Conservation (phyloP, 2,329 filamentous ascomycete genomes). For the Paecilomyces variotii region DNA sequence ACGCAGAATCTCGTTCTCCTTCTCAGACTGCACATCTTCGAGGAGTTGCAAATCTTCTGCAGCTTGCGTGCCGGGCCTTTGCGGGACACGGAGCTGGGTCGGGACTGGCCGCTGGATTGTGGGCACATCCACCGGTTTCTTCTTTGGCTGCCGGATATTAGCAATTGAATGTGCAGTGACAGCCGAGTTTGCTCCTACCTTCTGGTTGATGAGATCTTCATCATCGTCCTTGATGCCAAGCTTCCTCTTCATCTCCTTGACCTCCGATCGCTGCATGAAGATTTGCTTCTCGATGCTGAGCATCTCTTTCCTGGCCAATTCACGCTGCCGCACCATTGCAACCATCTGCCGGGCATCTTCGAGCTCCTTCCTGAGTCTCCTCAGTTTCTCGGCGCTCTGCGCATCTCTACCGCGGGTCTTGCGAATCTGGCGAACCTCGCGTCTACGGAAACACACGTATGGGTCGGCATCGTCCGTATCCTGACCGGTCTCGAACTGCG, state of each 20-base stretch:
- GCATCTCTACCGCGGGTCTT: slow-evolving; percentile 92
- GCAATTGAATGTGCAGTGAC: slow-evolving; percentile 32
- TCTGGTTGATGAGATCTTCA: slow-evolving; percentile 89
- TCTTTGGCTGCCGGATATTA: slow-evolving; percentile 56
- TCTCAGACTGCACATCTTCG: slow-evolving; percentile 69
- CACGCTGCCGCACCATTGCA: slow-evolving; percentile 67
- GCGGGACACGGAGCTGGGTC: slow-evolving; percentile 60
- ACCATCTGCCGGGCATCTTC: slow-evolving; percentile 81
- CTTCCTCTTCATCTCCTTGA: slow-evolving; percentile 83
- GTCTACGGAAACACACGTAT: slow-evolving; percentile 94
- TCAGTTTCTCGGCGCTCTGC: slow-evolving; percentile 89
- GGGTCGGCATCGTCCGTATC: slow-evolving; percentile 94
- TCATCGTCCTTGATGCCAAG: slow-evolving; percentile 87
- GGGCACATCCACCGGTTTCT: slow-evolving; percentile 55
- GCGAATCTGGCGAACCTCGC: slow-evolving; percentile 86
- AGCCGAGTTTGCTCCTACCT: slow-evolving; percentile 49
- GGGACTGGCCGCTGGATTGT: slow-evolving; percentile 54
- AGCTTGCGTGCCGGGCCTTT: slow-evolving; percentile 61
- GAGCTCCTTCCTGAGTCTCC: slow-evolving; percentile 80
- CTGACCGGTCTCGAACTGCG: slow-evolving; percentile 75
- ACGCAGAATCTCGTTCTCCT: slow-evolving; percentile 68
- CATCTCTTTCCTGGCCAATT: slow-evolving; percentile 69
- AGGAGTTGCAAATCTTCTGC: slow-evolving; percentile 74
- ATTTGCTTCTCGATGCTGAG: slow-evolving; percentile 66
- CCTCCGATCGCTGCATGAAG: slow-evolving; percentile 71